A percentile compares a stretch with the other conserved stretches of the same genome.
Evolutionary conservation across 306 rosid genomes (phyloP).

Genomic region (Urtica urens): DNA sequence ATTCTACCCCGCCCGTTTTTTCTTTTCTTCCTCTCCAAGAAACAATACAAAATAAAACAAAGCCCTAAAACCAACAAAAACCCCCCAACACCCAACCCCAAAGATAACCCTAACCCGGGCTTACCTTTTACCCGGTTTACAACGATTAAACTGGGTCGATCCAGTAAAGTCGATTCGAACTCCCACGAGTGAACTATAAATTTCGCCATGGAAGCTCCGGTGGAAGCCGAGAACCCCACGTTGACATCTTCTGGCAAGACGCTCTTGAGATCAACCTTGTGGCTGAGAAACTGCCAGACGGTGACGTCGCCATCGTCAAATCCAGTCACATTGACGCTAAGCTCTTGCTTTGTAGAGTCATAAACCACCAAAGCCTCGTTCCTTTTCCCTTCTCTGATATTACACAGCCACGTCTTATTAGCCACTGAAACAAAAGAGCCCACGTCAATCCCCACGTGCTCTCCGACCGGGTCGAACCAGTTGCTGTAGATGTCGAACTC

Average conservation of each 20-base stretch:
- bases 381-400: conserved; percentile 10
- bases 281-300: not conserved
- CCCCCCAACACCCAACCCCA: conserved; percentile 10
- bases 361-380: conserved; percentile 26
- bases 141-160: too few relatives aligned
- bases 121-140: too few relatives aligned
- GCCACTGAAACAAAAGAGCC: conserved; percentile 23
- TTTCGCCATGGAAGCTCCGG: not conserved
- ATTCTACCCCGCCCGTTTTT: not conserved
- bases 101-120: not conserved
- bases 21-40: not conserved
- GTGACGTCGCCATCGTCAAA: not conserved
- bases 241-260: conserved; percentile 19
- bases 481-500: conserved; percentile 35
- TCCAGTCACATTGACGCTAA: conserved; percentile 26
- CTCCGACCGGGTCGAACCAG: conserved; percentile 1
- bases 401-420: conserved; percentile 18
- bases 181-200: conserved; percentile 12
- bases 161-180: not conserved
- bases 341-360: conserved; percentile 16
- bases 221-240: conserved; percentile 23
- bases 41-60: not conserved
- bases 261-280: conserved; percentile 14
- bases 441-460: conserved; percentile 38
- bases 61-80: not conserved